Base-by-base conservation (phyloP, 2,329 filamentous ascomycete species). In the Diaporthe citrichinensis region DNA sequence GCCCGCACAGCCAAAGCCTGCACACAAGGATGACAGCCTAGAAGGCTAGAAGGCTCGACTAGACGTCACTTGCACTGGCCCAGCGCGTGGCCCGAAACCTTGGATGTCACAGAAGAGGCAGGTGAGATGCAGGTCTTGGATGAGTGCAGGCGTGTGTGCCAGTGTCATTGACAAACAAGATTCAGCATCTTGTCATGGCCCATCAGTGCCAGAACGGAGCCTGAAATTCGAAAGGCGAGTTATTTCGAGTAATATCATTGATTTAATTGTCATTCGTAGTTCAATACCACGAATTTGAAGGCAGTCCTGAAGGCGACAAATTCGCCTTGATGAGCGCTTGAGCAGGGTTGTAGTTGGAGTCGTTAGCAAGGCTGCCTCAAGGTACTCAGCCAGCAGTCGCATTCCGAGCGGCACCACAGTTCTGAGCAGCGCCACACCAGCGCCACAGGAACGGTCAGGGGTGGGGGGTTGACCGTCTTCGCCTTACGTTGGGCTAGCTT, bases 361-460 rank as follows among this genome's bases (percentile, higher is more conserved):
- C 12, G 6, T 7, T 4, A 28, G 28, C 23, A 39, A 51, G 28
- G 28, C 49, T 36, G 23, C 25, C 14, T n/a, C 5, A 3, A 65
- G 15, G 20, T 49, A n/a, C 41, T 4, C 44, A 34, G 61, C 17
- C 8, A 31, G 41, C 8, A 51, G 55, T 23, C 9, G 31, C 36
- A 62, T 25, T 25, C 34, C 23, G 49, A 51, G n/a, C 34, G 36
- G 41, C 41, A 51, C 49, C 73, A 71, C 72, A 28, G 9, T 17
- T 25, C 9, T 31, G 15, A 3, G 15, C 49, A 39, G 41, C 44
- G 75, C 75, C 75, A 76, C 73, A 75, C 2, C 12, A 10, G 12
- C 65, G 71, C 62, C 53, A 75, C n/a, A 36, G 8, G 51, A 72
- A 74, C 72, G 72, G 49, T 41, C 46, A 53, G 46, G 65, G 65